Conservation (phyloP, 306 rosid species). For the Cucurbita ficifolia region DNA sequence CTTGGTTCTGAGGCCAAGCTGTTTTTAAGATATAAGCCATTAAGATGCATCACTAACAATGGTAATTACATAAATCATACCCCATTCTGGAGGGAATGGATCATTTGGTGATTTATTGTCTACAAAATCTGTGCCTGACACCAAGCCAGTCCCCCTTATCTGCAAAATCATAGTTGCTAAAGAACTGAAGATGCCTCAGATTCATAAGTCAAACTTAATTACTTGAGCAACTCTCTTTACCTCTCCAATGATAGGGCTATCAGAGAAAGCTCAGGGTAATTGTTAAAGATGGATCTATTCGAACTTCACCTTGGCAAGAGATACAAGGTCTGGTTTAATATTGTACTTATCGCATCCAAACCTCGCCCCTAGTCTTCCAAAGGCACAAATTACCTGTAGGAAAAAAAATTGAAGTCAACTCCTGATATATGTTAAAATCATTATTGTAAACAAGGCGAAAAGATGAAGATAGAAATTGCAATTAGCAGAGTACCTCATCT, state of each 20-base stretch:
- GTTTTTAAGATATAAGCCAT: not conserved
- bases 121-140: slow-evolving; percentile 54
- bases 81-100: slow-evolving; percentile 88
- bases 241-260: slow-evolving; percentile 90
- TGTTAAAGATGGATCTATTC: not conserved
- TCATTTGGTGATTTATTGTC: slow-evolving; percentile 84
- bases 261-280: slow-evolving; percentile 32
- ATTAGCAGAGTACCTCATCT: slow-evolving; percentile 50
- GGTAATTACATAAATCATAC: slow-evolving; percentile 25
- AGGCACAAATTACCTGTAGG: slow-evolving; percentile 75
- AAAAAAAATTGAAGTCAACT: slow-evolving; percentile 1
- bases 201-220: not conserved
- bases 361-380: slow-evolving; percentile 89
- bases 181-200: not conserved
- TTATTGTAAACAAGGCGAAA: not conserved
- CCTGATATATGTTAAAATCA: not conserved
- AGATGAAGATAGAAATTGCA: slow-evolving; percentile 1
- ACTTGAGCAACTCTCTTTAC: slow-evolving; percentile 18
- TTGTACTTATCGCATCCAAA: slow-evolving; percentile 80
- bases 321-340: slow-evolving; percentile 87
- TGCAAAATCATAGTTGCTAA: slow-evolving; percentile 23
- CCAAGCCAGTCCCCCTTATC: slow-evolving; percentile 88
- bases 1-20: not conserved
- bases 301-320: slow-evolving; percentile 73
- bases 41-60: not conserved